Evolutionary conservation across 139 green algal species (phyloP).

Genomic region (Nannochloris sp.): DNA sequence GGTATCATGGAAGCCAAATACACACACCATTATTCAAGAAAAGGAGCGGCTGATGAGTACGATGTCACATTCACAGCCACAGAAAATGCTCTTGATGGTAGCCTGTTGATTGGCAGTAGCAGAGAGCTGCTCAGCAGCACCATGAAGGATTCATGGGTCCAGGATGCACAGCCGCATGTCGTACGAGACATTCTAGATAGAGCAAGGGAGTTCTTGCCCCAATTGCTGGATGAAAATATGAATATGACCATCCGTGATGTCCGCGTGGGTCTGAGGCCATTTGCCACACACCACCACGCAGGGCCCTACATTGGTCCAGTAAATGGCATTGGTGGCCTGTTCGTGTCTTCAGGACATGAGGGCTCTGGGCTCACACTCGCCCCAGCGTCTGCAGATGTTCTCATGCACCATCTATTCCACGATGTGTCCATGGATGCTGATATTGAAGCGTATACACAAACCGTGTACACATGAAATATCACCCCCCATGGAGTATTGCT

Average conservation of each 20-base stretch:
- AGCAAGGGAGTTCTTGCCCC: slow-evolving; percentile 45
- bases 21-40: slow-evolving; percentile 36
- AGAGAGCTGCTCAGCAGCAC: slow-evolving; percentile 37
- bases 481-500: no score
- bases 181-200: slow-evolving; percentile 50
- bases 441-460: neutral
- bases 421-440: neutral
- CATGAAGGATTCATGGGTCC: slow-evolving; percentile 23
- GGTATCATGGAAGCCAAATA: slow-evolving; percentile 74
- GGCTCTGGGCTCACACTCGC: slow-evolving; percentile 61
- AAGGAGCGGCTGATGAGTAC: neutral
- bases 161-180: slow-evolving; percentile 14
- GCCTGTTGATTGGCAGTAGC: slow-evolving; percentile 48
- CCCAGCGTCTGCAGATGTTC: slow-evolving; percentile 47
- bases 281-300: slow-evolving; percentile 27
- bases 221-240: neutral
- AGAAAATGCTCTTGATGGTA: slow-evolving; percentile 36
- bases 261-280: slow-evolving; percentile 52
- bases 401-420: slow-evolving; percentile 20
- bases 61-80: slow-evolving; percentile 76
- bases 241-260: neutral
- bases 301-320: slow-evolving; percentile 43
- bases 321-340: slow-evolving; percentile 32
- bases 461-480: no score
- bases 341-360: slow-evolving; percentile 65